Percentiles rank a stretch among this genome's conserved stretches.
These are phyloP conservation scores for Helicosporidium sp. DNA, from an alignment of 139 green algal genomes.

Conservation along the genomic window DNA sequence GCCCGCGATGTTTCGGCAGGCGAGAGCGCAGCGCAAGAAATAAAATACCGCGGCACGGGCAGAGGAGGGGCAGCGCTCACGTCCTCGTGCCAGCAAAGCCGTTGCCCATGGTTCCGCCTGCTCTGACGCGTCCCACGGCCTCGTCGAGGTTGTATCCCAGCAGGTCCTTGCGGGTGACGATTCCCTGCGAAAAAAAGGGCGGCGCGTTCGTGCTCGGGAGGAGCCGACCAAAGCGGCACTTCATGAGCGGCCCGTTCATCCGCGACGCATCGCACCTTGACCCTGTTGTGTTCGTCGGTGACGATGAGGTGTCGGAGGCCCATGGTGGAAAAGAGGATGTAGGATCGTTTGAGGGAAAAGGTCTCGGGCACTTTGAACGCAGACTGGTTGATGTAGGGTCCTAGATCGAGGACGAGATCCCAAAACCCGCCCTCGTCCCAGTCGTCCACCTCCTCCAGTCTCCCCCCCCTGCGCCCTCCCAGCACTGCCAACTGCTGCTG, in stretches of 20 bases:
- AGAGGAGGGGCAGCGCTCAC: no score
- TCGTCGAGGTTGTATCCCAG: slow-evolving; percentile 50
- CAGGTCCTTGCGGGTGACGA: slow-evolving; percentile 66
- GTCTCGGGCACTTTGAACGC: slow-evolving; percentile 34
- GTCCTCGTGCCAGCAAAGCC: no score
- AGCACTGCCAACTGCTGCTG: slow-evolving; percentile 42
- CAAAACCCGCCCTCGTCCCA: slow-evolving; percentile 10
- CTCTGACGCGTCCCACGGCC: slow-evolving; percentile 13
- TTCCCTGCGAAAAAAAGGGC: slow-evolving; percentile 20
- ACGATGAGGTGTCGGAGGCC: slow-evolving; percentile 58
- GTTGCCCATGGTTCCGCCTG: no score
- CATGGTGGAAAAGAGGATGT: slow-evolving; percentile 64
- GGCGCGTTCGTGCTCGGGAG: neutral
- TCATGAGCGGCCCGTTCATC: neutral
- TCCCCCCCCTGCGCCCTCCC: slow-evolving; percentile 17
- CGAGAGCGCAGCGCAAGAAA: no score
- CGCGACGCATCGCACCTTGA: slow-evolving; percentile 9
- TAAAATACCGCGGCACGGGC: no score
- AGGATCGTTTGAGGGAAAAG: slow-evolving; percentile 59
- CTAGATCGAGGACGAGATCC: slow-evolving; percentile 45
- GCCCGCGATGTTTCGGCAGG: no score
- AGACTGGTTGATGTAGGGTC: slow-evolving; percentile 58
- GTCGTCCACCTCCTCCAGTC: slow-evolving; percentile 5
- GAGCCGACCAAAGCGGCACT: neutral
- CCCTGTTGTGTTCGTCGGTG: slow-evolving; percentile 47